Base-by-base conservation (phyloP, 2,329 filamentous ascomycete species). In the Bipolaris oryzae region DNA sequence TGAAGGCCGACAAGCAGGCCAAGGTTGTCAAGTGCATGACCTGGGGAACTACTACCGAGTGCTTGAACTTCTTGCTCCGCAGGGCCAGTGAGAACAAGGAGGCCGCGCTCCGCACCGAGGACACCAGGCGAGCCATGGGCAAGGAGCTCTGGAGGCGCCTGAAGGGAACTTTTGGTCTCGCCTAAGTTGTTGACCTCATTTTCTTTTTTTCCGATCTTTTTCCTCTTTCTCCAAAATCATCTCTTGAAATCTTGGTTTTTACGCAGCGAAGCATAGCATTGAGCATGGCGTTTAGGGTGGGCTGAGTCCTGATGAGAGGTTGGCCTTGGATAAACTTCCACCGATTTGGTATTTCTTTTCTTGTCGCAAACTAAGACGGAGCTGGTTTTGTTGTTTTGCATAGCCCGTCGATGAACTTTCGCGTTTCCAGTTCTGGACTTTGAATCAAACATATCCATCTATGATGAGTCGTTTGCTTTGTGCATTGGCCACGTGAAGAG, bases 21-120 rank as follows among this genome's bases (percentile, higher is more conserved):
- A 77, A 76, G 55, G 81, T 83, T 2, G 83, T 81, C 67, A 87
- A 87, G 74, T 82, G 81, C 61, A 80, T 82, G 47, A 80, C 81
- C 3, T 87, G 84, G 84, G 84, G 84, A 1, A 79, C 75, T 3
- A 79, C 84, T 71, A 77, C 76, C 3, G 91, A 96, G 79, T 96
- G 93, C 76, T 86, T 96, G 64, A 90, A 92, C 75, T 96, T 89
- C 74, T 76, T 89, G 42, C 70, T 85, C 34, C 71, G 85, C 38
- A 68, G 84, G 45, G 84, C 84, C n/a, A 80, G 81, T 50, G 84
- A 86, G 77, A 87, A 87, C 71, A 84, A 83, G 64, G 86, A 88
- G 76, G 85, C 85, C 5, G 82, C 85, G 42, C 75, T 78, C 16
- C 74, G 86, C 53, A 87, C 85, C 1, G 74, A 71, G 45, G 82